Evolutionary conservation across 2,329 filamentous ascomycete species (phyloP).

Genomic region (Botrytis fabae): DNA sequence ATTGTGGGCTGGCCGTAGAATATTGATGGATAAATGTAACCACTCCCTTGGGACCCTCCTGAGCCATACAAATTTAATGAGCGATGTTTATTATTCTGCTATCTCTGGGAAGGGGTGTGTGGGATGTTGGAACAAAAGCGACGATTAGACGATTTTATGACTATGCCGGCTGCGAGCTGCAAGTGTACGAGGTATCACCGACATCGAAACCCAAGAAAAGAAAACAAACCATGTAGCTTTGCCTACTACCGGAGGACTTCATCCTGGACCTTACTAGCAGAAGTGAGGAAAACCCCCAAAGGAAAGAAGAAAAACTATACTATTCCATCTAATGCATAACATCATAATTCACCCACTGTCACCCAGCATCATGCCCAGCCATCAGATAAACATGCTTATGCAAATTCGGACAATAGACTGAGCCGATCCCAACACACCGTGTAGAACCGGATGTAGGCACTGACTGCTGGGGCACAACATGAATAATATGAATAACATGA

Average conservation of each 20-base stretch:
- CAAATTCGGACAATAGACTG: constrained; percentile 5
- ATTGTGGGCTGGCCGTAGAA: background rate
- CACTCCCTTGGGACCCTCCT: constrained; percentile 17
- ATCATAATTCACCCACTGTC: constrained; percentile 1
- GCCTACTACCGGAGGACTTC: background rate
- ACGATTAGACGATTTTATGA: background rate
- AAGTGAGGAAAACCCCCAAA: background rate
- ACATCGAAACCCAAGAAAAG: background rate
- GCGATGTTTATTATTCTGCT: background rate
- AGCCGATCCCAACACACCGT: constrained; percentile 3
- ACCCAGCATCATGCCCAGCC: constrained; percentile 5
- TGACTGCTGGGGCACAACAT: background rate
- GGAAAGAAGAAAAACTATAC: background rate
- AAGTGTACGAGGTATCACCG: background rate
- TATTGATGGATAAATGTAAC: constrained; percentile 16
- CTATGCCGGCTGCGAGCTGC: background rate
- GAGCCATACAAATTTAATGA: background rate
- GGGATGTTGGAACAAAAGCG: background rate
- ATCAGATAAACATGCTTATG: constrained; percentile 22
- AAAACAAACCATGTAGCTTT: background rate
- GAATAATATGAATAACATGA: background rate
- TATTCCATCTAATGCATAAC: background rate
- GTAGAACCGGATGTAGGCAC: background rate
- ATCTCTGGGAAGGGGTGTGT: background rate
- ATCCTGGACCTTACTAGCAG: background rate